These are phyloP conservation scores for Cyberlindnera mississippiensis DNA, from an alignment of 805 yeast genomes.

Conservation along the genomic window DNA sequence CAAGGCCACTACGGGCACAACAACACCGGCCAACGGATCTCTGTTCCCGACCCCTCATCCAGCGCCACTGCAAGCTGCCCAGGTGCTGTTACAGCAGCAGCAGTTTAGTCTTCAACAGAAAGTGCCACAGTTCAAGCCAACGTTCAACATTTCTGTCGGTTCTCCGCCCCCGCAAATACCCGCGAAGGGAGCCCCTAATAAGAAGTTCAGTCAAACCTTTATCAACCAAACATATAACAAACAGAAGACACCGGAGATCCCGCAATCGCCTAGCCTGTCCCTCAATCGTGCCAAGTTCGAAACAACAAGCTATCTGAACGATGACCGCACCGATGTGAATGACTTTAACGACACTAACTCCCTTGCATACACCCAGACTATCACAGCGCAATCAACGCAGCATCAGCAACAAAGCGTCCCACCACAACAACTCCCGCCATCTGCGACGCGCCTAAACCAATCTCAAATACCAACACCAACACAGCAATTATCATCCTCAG, in stretches of 20 bases:
- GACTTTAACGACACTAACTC: constrained; percentile 20
- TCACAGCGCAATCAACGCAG: not conserved
- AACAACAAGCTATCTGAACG: constrained; percentile 19
- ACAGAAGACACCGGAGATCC: constrained; percentile 15
- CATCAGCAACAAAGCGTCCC: too few species aligned
- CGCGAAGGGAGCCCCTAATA: constrained; percentile 3
- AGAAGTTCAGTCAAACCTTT: constrained; percentile 18
- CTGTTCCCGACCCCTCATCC: constrained; percentile 1
- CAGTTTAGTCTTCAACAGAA: constrained; percentile 11
- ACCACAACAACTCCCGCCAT: constrained; percentile 3
- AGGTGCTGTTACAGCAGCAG: constrained; percentile 1
- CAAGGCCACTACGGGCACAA: constrained; percentile 12
- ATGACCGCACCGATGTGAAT: constrained; percentile 22
- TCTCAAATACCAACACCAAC: constrained; percentile 10
- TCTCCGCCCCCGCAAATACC: constrained; percentile 8
- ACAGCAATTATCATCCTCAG: not conserved
- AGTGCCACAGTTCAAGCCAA: constrained; percentile 14
- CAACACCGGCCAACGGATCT: constrained; percentile 13
- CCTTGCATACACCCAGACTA: constrained; percentile 16
- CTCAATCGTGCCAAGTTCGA: constrained; percentile 15
- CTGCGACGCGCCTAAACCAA: constrained; percentile 3
- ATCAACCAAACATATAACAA: constrained; percentile 15
- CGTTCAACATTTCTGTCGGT: constrained; percentile 5
- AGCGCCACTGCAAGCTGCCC: constrained; percentile 8
- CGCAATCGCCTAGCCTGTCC: constrained; percentile 17